Percentiles rank a stretch among this genome's conserved stretches.
phyloP scores from a whole-genome alignment of 2,329 filamentous ascomycete species.

The Calonectria leucothoes region DNA sequence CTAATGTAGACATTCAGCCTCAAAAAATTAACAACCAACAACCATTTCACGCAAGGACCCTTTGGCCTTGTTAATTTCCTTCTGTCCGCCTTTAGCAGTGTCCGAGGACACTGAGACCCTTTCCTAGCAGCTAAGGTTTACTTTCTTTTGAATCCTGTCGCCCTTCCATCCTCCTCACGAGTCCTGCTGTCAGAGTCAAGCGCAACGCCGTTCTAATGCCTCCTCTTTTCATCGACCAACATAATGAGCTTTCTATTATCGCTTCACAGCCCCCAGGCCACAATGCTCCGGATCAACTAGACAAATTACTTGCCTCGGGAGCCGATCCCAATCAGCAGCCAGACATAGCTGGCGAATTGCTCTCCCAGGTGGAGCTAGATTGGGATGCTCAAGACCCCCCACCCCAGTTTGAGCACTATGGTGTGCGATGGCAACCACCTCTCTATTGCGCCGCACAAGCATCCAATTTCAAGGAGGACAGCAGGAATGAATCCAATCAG shows the following conservation, averaged over 20 bases:
- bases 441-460: background rate
- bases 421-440: background rate
- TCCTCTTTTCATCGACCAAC: background rate
- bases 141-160: too few species aligned
- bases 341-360: background rate
- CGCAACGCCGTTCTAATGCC: too few species aligned
- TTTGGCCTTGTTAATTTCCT: too few species aligned
- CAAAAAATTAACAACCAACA: too few species aligned
- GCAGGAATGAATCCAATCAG: background rate
- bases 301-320: background rate
- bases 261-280: background rate
- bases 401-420: background rate
- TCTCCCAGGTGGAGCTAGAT: background rate
- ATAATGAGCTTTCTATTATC: background rate
- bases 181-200: too few species aligned
- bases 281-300: background rate
- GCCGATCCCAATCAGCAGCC: background rate
- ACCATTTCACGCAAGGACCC: too few species aligned
- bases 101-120: too few species aligned
- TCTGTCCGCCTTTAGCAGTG: too few species aligned
- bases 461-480: background rate
- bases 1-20: too few species aligned
- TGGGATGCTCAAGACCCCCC: conserved; percentile 1
- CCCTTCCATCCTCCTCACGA: too few species aligned
- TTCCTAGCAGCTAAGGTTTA: too few species aligned